Base-by-base conservation (phyloP, 1,139 yeast genomes). In the Suhomyces ambrosiae region DNA sequence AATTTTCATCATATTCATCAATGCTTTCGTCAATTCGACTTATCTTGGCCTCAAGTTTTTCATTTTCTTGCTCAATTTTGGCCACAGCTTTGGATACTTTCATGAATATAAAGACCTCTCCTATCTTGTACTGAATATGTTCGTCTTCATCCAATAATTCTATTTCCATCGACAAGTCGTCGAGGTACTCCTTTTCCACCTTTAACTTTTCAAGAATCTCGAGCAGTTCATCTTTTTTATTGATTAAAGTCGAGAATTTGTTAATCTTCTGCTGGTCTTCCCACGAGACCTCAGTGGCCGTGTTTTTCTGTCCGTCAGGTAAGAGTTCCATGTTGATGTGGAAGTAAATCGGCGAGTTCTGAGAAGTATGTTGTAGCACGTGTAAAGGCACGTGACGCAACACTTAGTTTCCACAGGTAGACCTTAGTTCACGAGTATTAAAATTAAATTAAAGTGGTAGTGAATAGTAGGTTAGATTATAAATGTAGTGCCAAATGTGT, bases 221-320 rank as follows among this genome's bases (percentile, higher is more conserved):
- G 29, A 72, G 68, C 17, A 80, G 58, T 21, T 71, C 73, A 48
- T 86, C 87, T 50, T 82, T 79, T 44, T 83, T 79, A 47, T 80
- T 71, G 45, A 89, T 86, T 45, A 89, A 71, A 36, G 89, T 83
- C 16, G 96, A 87, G 55, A 92, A 92, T 56, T 80, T 79, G 60
- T 92, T 92, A 66, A 92, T 92, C 55, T 79, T 79, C 56, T 85
- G 82, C 65, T 92, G 98, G 60, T 92, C 97, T 43, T 79, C 89
- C 80, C 90, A 86, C 18, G 81, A 70, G 17, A 92, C 98, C 54
- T 87, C 94, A 0, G 79, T 54, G 14, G 69, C 75, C 13, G 80
- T 82, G 56, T 86, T 85, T 45, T 65, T 64, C 54, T 81, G 80
- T 4, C 87, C 87, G 52, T 79, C 77, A 3, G 88, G 87, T 45